Base-by-base conservation (phyloP, 2,329 filamentous ascomycete genomes). In the Cytospora paraplurivora region DNA sequence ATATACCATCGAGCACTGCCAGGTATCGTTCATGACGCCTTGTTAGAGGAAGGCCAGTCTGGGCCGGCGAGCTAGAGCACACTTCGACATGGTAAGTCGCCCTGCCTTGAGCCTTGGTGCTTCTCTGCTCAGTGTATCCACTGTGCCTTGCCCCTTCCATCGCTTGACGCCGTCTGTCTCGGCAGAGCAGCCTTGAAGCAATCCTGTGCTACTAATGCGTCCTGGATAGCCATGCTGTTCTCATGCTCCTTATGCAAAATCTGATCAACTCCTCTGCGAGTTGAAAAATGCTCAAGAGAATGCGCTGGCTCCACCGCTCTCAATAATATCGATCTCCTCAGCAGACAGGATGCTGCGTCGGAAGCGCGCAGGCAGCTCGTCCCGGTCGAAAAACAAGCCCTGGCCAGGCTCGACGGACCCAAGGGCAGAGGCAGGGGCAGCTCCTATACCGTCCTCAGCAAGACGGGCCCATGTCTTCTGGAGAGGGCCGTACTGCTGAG, bases 261-360 rank as follows among this genome's bases (percentile, higher is more conserved):
- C n/a, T 19, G 21, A 12, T 47, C 44, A 47, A 47, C n/a, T 47
- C 44, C 44, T 47, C 44, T 8, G 8, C 44, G 13, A 21, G 17
- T 4, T 27, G 15, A 32, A 15, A 7, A 10, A 15, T 3, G 44
- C 51, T 79, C 74, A 85, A 67, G 79, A 78, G 68, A 82, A 76
- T 62, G 82, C 74, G 41, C 83, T 78, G 38, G 94, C 95, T 63
- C 95, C 95, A 62, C 93, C 95, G 62, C 92, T 95, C 85, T 97
- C 93, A 72, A 99, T 85, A 27, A 93, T 93, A 77, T 98, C 95
- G 66, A 99, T 99, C 85, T 99, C 95, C 51, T 88, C 88, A 70
- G 88, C 78, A 44, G 85, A 88, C 78, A 93, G 90, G 13, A 87
- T 84, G 56, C 85, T 80, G 68, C 92, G 85, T 72, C 88, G 87